Evolutionary conservation across 768 basidiomycete genomes (phyloP).

Genomic region (Tylopilus cervinicoccineus): DNA sequence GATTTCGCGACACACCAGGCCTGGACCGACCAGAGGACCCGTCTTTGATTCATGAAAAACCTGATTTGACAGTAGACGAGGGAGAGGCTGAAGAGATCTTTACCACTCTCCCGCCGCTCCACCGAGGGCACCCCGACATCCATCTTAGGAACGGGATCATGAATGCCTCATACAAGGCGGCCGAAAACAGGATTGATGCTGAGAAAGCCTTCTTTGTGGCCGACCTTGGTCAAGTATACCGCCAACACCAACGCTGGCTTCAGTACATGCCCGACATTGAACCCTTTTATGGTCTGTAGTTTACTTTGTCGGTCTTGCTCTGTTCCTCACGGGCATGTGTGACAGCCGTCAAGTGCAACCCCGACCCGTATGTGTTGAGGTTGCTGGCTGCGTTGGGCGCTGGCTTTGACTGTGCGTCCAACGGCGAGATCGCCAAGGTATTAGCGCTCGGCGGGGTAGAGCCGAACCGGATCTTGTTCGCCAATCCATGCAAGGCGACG

Average conservation of each 20-base stretch:
- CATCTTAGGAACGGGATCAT: slow-evolving; percentile 79
- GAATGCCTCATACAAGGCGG: slow-evolving; percentile 49
- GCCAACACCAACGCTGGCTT: slow-evolving; percentile 82
- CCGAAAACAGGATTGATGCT: slow-evolving; percentile 60
- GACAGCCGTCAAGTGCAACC: slow-evolving; percentile 95
- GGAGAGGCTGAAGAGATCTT: slow-evolving; percentile 46
- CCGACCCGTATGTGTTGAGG: slow-evolving; percentile 90
- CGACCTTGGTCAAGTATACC: slow-evolving; percentile 84
- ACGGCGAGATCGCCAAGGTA: slow-evolving; percentile 84
- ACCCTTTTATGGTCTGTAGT: slow-evolving; percentile 82
- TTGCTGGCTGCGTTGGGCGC: slow-evolving; percentile 86
- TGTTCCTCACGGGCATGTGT: slow-evolving; percentile 23
- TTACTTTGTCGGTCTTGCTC: slow-evolving; percentile 14
- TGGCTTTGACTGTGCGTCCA: slow-evolving; percentile 97
- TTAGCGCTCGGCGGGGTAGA: slow-evolving; percentile 69
- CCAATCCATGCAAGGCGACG: slow-evolving; percentile 97
- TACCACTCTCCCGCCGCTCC: slow-evolving; percentile 61
- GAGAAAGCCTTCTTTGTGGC: slow-evolving; percentile 97
- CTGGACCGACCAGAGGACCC: slow-evolving; percentile 7
- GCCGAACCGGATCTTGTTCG: slow-evolving; percentile 87
- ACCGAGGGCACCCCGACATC: slow-evolving; percentile 64
- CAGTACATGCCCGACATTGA: slow-evolving; percentile 76
- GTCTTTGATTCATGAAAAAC: slow-evolving; percentile 39
- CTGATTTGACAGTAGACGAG: slow-evolving; percentile 38
- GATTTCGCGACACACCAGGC: slow-evolving; percentile 21